Percentiles rank a stretch among this genome's conserved stretches.
Conservation (phyloP, 345 rosid genomes). For the Populus deltoides region DNA sequence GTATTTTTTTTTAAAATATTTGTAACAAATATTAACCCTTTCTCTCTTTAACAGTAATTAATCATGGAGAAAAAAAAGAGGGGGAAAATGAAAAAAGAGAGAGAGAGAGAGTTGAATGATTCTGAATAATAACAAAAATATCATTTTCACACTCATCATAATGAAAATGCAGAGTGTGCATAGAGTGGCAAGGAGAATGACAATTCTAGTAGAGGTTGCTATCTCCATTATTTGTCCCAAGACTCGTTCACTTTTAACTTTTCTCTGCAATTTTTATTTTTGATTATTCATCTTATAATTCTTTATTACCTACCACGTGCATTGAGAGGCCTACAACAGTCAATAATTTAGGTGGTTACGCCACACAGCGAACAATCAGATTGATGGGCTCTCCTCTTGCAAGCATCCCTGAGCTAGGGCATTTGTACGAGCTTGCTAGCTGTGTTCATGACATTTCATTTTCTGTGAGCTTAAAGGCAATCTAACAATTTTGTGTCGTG, state of each 20-base stretch:
- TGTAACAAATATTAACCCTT: too few relatives aligned
- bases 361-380: constrained; percentile 15
- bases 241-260: too few relatives aligned
- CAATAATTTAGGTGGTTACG: constrained; percentile 43
- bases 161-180: background rate
- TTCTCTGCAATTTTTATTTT: too few relatives aligned
- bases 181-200: background rate
- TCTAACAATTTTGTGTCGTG: background rate
- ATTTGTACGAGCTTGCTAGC: constrained; percentile 21
- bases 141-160: background rate
- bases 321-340: constrained; percentile 26
- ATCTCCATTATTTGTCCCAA: too few relatives aligned
- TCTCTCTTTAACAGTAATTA: too few relatives aligned
- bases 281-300: background rate
- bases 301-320: constrained; percentile 26
- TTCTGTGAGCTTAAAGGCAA: constrained; percentile 6
- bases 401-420: background rate
- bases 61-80: too few relatives aligned
- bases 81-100: background rate
- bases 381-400: background rate
- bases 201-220: too few relatives aligned
- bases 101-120: background rate
- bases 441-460: constrained; percentile 29
- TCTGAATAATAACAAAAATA: background rate
- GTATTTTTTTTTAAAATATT: too few relatives aligned